Percentiles rank a stretch among this genome's conserved stretches.
Evolutionary conservation across 805 yeast species (phyloP).

Genomic region (Nakazawaea anatomiae): DNA sequence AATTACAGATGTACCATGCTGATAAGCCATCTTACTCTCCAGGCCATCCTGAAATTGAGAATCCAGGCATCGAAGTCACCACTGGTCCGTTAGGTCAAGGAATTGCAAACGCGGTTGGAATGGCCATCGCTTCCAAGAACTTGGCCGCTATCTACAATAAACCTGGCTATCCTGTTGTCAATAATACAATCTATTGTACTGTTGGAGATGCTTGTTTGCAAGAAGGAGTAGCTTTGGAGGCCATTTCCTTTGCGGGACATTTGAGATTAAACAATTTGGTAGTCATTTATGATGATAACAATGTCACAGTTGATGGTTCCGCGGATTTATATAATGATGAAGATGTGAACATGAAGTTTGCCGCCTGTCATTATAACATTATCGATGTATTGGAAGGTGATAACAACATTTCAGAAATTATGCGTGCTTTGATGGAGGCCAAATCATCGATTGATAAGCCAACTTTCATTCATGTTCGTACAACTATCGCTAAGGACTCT

Average conservation of each 20-base stretch:
- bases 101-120: conserved; percentile 32
- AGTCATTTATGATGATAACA: conserved; percentile 31
- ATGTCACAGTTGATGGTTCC: conserved; percentile 31
- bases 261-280: conserved; percentile 29
- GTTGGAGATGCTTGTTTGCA: conserved; percentile 36
- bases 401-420: conserved; percentile 23
- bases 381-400: conserved; percentile 28
- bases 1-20: conserved; percentile 27
- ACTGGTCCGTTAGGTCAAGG: conserved; percentile 39
- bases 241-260: conserved; percentile 34
- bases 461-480: conserved; percentile 27
- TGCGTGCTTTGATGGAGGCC: conserved; percentile 24
- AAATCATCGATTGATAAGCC: conserved; percentile 20
- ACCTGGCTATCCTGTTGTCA: conserved; percentile 24
- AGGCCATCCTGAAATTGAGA: conserved; percentile 36
- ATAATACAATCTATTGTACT: conserved; percentile 25
- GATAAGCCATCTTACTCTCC: conserved; percentile 25
- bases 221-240: conserved; percentile 34
- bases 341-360: conserved; percentile 26
- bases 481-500: conserved; percentile 29
- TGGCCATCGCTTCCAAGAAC: conserved; percentile 32
- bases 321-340: conserved; percentile 28
- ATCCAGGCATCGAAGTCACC: conserved; percentile 30
- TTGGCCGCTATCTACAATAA: conserved; percentile 28
- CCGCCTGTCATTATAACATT: conserved; percentile 30